A percentile compares a stretch with the other conserved stretches of the same genome.
Conservation (phyloP, 192 early-diverging fungal species). For the Linnemannia hyalina region DNA sequence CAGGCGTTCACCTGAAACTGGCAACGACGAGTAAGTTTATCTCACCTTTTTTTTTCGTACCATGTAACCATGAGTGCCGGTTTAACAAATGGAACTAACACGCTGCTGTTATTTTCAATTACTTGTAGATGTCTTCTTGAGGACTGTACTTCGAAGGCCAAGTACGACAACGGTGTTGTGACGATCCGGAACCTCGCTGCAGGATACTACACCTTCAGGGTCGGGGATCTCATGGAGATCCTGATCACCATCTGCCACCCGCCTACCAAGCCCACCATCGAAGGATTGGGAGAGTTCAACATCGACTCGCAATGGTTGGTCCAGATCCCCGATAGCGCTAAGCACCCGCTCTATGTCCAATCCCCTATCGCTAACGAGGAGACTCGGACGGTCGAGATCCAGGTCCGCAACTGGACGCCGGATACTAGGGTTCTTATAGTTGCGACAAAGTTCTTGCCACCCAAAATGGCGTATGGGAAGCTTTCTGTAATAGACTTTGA, state of each 20-base stretch:
- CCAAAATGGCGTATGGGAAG: conserved; percentile 13
- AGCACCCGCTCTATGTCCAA: conserved; percentile 27
- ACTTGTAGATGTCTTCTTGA: conserved; percentile 14
- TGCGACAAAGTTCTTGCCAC: conserved; percentile 30
- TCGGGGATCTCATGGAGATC: conserved; percentile 7
- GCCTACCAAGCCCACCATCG: not conserved
- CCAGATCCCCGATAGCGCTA: conserved; percentile 18
- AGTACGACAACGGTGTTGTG: conserved; percentile 19
- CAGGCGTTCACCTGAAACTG: not conserved
- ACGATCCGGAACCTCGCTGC: conserved; percentile 11
- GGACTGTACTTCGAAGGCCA: conserved; percentile 18
- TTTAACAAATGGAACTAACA: not conserved
- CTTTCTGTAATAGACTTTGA: not conserved
- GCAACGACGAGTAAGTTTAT: not conserved
- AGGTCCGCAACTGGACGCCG: conserved; percentile 31
- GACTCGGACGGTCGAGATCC: conserved; percentile 13
- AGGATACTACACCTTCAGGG: conserved; percentile 35
- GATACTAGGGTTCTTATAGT: conserved; percentile 28
- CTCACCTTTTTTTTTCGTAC: not conserved
- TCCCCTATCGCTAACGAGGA: not conserved
- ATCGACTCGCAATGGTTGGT: conserved; percentile 30
- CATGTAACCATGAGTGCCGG: not conserved
- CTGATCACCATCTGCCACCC: conserved; percentile 9
- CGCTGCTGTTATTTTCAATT: not conserved
- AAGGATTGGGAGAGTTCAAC: conserved; percentile 21